Conservation (phyloP, 331 rosid genomes). For the Quercus phellos region DNA sequence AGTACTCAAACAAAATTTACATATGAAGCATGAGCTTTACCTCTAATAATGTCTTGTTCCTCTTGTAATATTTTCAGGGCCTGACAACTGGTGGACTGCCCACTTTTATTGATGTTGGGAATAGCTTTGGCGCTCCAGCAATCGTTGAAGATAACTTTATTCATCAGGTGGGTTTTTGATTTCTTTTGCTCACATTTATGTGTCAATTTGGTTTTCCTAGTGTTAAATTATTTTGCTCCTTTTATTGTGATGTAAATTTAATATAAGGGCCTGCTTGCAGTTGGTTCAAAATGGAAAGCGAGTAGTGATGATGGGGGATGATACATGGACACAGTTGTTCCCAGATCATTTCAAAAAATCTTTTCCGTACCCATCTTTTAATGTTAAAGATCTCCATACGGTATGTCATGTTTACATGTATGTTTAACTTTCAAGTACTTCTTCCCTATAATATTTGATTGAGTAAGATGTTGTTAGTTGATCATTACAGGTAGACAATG, state of each 20-base stretch:
- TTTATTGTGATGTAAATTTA: conserved; percentile 6
- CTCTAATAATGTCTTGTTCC: neutral
- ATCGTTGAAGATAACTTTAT: conserved; percentile 85
- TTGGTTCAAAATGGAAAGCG: conserved; percentile 84
- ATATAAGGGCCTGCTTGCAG: conserved; percentile 37
- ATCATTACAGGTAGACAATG: conserved; percentile 70
- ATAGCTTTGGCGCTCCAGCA: conserved; percentile 95
- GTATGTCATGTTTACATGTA: conserved; percentile 31
- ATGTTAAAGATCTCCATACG: conserved; percentile 93
- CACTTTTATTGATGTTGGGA: conserved; percentile 94
- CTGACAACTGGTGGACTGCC: conserved; percentile 96
- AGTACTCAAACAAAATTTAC: neutral
- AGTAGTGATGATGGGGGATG: conserved; percentile 98
- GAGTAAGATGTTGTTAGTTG: neutral
- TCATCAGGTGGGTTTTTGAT: conserved; percentile 49
- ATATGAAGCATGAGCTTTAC: neutral
- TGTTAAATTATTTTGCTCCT: neutral
- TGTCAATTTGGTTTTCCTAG: conserved; percentile 13
- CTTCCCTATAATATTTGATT: conserved; percentile 10
- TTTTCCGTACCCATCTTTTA: conserved; percentile 86
- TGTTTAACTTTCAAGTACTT: neutral
- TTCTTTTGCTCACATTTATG: neutral
- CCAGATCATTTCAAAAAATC: conserved; percentile 79
- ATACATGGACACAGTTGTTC: conserved; percentile 93
- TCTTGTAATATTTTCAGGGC: conserved; percentile 44